Base-by-base conservation (phyloP, 2,329 filamentous ascomycete species). In the Neofusicoccum cordaticola region DNA sequence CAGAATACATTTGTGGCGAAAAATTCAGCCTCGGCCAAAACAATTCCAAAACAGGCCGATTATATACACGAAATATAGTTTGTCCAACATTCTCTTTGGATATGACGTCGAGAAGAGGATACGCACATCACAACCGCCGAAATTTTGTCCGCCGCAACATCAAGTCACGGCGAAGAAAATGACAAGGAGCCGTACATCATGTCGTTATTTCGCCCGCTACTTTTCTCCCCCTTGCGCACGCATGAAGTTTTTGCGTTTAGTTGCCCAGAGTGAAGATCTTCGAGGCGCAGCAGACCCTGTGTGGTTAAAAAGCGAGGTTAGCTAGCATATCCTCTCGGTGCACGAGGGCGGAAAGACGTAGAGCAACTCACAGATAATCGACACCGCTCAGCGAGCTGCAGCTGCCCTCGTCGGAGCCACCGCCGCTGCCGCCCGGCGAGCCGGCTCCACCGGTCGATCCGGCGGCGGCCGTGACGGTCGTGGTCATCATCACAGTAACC, bases 401-500 rank as follows among this genome's bases (percentile, higher is more conserved):
- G 12, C 56, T 37, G 2, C 27, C 56, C n/a, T 19, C 13, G 2
- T 5, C 15, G 5, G 13, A 17, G 19, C 22, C 56, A 4, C 34
- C 39, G 19, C 39, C 12, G 3, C 37, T 11, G 37, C 51, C 53
- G 9, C 22, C 39, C 1, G 39, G 15, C 39, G 53, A n/a, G 15
- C 27, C 11, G 8, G 12, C 4, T 9, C 39, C 41, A n/a, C 56
- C 56, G 41, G 56, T 47, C 56, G 42, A 42, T 11, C 56, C 22
- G 2, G 41, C 42, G 5, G 56, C 11, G 13, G 41, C 42, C 42
- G 56, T 60, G 3, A 60, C 56, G 42, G 56, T 60, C 27, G 41
- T 60, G 8, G 56, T 60, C 56, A 60, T 47, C 56, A 60, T 45
- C n/a, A 60, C 42, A 3, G 56, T 60, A 12, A 60, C 56, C 31